phyloP scores from a whole-genome alignment of 345 rosid genomes.

The Aquilaria sinensis region DNA sequence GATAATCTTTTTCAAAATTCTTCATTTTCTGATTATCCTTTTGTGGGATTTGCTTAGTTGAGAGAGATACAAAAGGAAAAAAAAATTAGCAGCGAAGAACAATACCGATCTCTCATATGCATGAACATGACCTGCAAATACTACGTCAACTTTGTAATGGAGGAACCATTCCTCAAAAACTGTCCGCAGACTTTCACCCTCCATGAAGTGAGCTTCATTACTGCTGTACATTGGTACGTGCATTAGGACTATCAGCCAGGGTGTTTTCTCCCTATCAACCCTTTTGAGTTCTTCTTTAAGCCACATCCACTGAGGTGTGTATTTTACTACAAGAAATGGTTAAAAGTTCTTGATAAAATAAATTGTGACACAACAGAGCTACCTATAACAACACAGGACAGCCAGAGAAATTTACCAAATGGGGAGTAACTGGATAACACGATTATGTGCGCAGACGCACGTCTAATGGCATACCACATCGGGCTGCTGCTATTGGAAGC shows the following conservation, averaged over 20 bases:
- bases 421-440: conserved; percentile 95
- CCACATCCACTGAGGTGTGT: conserved; percentile 12
- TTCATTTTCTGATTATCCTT: not conserved
- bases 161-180: conserved; percentile 5
- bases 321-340: not conserved
- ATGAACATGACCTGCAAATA: conserved; percentile 11
- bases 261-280: conserved; percentile 6
- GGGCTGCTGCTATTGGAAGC: conserved; percentile 79
- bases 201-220: conserved; percentile 7
- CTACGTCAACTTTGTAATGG: conserved; percentile 8
- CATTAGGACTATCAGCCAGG: conserved; percentile 9
- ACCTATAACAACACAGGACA: too few species aligned
- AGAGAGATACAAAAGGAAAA: not conserved
- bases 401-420: conserved; percentile 49
- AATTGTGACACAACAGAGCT: too few species aligned
- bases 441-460: conserved; percentile 93
- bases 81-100: not conserved
- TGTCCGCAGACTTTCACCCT: conserved; percentile 10
- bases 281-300: conserved; percentile 1
- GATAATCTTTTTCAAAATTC: not conserved
- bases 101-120: conserved; percentile 10
- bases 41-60: not conserved
- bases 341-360: too few species aligned
- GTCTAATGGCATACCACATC: conserved; percentile 84
- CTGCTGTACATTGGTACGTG: conserved; percentile 8